Evolutionary conservation across 2,329 filamentous ascomycete species (phyloP).

Genomic region (Calycina marina): DNA sequence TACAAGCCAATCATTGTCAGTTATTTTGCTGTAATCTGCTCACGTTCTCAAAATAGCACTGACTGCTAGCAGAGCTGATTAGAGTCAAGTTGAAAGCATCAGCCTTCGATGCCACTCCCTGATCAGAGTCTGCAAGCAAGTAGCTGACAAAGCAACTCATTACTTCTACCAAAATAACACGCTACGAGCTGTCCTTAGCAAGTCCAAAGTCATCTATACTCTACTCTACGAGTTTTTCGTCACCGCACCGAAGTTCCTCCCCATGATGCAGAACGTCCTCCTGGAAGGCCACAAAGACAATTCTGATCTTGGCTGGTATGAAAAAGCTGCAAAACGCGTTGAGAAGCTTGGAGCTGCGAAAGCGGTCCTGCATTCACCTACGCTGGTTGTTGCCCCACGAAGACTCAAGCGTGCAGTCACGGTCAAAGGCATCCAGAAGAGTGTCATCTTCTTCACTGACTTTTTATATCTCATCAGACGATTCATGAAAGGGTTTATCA

Average conservation of each 20-base stretch:
- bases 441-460: slow-evolving; percentile 13
- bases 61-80: slow-evolving; percentile 6
- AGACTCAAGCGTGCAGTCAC: slow-evolving; percentile 6
- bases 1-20: slow-evolving; percentile 15
- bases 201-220: background rate
- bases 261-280: slow-evolving; percentile 11
- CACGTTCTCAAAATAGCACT: background rate
- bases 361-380: slow-evolving; percentile 11
- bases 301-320: slow-evolving; percentile 10
- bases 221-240: background rate
- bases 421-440: slow-evolving; percentile 6
- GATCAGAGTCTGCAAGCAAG: slow-evolving; percentile 14
- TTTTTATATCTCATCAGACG: slow-evolving; percentile 11
- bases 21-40: background rate
- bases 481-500: slow-evolving; percentile 11
- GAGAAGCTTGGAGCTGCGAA: slow-evolving; percentile 8
- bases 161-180: slow-evolving; percentile 16
- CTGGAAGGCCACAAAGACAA: slow-evolving; percentile 10
- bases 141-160: slow-evolving; percentile 10
- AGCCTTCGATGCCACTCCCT: slow-evolving; percentile 5
- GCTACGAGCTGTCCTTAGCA: slow-evolving; percentile 13
- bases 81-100: slow-evolving; percentile 10
- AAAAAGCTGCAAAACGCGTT: slow-evolving; percentile 9
- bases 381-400: slow-evolving; percentile 11
- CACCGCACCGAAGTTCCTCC: slow-evolving; percentile 3